These are phyloP conservation scores for Hanseniaspora thailandica DNA, from an alignment of 805 yeast genomes.

Conservation along the genomic window DNA sequence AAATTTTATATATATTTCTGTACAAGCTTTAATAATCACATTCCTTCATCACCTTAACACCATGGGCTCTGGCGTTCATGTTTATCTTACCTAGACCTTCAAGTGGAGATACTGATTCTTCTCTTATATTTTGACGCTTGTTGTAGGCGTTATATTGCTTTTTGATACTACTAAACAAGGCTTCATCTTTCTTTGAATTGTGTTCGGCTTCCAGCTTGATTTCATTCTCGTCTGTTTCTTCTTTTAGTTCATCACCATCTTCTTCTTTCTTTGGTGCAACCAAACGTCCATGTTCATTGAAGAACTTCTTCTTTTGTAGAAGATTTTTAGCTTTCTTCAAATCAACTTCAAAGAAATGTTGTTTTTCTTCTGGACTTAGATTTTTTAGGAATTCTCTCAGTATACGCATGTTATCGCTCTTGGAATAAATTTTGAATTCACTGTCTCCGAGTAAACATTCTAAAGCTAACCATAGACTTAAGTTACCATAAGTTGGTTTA, in stretches of 20 bases:
- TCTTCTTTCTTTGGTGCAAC: background rate
- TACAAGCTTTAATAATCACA: constrained; percentile 8
- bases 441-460: constrained; percentile 16
- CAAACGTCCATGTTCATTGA: background rate
- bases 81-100: constrained; percentile 6
- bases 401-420: too few relatives aligned
- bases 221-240: background rate
- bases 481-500: constrained; percentile 23
- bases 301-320: background rate
- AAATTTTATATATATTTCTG: background rate
- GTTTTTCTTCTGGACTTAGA: background rate
- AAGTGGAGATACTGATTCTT: too few relatives aligned
- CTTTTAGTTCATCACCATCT: background rate
- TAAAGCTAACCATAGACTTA: constrained; percentile 26
- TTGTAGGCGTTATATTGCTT: background rate
- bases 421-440: background rate
- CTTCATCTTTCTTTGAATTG: too few relatives aligned
- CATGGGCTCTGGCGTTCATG: background rate
- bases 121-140: background rate
- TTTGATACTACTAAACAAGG: constrained; percentile 15
- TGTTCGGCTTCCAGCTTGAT: background rate
- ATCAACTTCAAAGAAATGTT: constrained; percentile 3
- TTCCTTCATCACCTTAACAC: background rate
- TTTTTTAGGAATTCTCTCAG: background rate
- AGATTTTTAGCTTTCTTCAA: constrained; percentile 11